Conservation (phyloP, 345 rosid species). For the Citrus sp. region DNA sequence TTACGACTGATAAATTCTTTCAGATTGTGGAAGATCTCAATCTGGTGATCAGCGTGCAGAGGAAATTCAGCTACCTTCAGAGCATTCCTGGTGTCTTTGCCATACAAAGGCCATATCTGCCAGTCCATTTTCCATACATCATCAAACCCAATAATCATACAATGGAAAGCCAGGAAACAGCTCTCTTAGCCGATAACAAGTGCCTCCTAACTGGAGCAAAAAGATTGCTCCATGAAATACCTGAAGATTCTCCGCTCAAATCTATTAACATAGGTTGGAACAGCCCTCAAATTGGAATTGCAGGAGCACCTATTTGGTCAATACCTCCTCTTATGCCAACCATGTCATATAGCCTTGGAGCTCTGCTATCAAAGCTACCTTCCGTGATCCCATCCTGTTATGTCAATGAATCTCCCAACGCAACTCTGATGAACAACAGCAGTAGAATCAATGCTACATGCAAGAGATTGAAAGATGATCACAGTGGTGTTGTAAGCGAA, state of each 20-base stretch:
- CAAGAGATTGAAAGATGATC: slow-evolving; percentile 9
- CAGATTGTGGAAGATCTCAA: slow-evolving; percentile 60
- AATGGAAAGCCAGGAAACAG: slow-evolving; percentile 25
- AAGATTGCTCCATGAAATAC: slow-evolving; percentile 35
- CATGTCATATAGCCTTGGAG: slow-evolving; percentile 46
- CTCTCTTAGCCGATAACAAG: slow-evolving; percentile 25
- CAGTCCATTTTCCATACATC: slow-evolving; percentile 43
- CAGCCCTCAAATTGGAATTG: slow-evolving; percentile 38
- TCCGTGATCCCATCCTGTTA: slow-evolving; percentile 28
- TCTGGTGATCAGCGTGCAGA: slow-evolving; percentile 59
- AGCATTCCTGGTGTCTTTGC: slow-evolving; percentile 66
- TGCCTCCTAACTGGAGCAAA: slow-evolving; percentile 32
- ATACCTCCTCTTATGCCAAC: slow-evolving; percentile 48
- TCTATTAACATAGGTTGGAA: slow-evolving; percentile 60
- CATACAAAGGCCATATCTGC: slow-evolving; percentile 50
- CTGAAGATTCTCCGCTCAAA: slow-evolving; percentile 32
- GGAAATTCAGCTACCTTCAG: slow-evolving; percentile 67
- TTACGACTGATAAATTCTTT: background rate
- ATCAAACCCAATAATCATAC: slow-evolving; percentile 31
- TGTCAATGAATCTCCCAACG: slow-evolving; percentile 25
- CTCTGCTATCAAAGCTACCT: slow-evolving; percentile 52
- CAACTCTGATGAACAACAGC: slow-evolving; percentile 18
- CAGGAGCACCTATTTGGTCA: slow-evolving; percentile 37
- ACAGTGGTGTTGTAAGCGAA: background rate
- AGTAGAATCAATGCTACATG: background rate